Evolutionary conservation across 1,284 basidiomycete genomes (phyloP), one percentile per base, ranked within the genome.

Genomic region (Pulchroboletus neoregius): DNA sequence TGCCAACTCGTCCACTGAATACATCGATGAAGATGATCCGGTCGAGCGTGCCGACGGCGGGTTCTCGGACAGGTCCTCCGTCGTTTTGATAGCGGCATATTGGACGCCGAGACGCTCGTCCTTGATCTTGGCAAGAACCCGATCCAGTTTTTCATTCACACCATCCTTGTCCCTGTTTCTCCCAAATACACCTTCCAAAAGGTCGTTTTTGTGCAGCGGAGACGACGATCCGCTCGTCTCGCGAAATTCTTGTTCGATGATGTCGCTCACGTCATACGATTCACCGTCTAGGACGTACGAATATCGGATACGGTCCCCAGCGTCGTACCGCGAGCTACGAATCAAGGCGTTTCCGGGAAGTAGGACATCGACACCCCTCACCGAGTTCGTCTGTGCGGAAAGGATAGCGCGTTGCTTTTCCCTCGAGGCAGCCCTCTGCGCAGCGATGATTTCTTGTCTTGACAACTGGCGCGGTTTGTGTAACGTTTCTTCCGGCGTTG

Each of bases 261-360:
- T 87, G 51, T 93, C 84, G 58, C 89, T 94, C 61, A 97, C 92
- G 64, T 97, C 94, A 57, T 84, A 87, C 3, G 86, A 87, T 66
- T 90, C 88, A 8, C 92, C 91, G 51, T 88, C 88, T 52, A 91
- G 85, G 34, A 96, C 84, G 61, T 93, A 96, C 23, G 92, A 95
- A 63, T 97, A 97, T 1, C 93, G 82, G 71, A 92, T 85, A 43
- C 74, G 75, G 56, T 89, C 84, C 34, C 79, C 79, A 6, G 71
- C 65, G 16, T 87, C 80, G 48, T 82, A 80, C 13, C 89, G 76
- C 2, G 87, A 82, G 57, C 88, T 93, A 20, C 94, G 85, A n/a
- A 97, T 76, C 57, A 88, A 81, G 0, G 81, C 87, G 54, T 88
- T 86, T 12, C 91, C 87, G 7, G 89, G 86, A 6, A 96, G 71